Conservation (phyloP, 1,284 basidiomycete genomes). For the Cerioporus squamosus region DNA sequence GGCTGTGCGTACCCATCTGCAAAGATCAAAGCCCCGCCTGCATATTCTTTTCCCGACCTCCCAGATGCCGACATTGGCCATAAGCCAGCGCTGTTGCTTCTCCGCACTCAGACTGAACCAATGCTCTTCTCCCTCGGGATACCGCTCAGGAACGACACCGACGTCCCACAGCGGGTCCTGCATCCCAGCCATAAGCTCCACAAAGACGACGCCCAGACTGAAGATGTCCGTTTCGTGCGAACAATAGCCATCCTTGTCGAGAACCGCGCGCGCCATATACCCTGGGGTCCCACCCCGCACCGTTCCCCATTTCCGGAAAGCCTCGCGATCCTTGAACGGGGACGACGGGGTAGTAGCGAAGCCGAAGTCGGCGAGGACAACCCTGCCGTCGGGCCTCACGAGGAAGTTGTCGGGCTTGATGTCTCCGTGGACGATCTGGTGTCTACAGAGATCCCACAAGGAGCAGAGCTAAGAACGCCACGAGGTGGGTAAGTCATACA, state of each 20-base stretch:
- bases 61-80: not conserved
- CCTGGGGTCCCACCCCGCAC: constrained; percentile 7
- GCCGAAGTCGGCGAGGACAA: constrained; percentile 73
- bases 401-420: constrained; percentile 72
- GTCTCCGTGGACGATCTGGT: constrained; percentile 69
- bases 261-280: constrained; percentile 11
- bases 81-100: not conserved
- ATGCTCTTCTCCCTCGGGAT: not conserved
- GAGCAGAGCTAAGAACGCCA: not conserved
- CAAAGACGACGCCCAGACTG: constrained; percentile 13
- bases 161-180: not conserved
- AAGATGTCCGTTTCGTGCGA: constrained; percentile 10
- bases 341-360: constrained; percentile 40
- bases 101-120: not conserved
- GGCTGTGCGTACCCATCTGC: not conserved
- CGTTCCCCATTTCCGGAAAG: not conserved
- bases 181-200: constrained; percentile 8
- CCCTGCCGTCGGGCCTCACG: constrained; percentile 46
- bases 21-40: no score
- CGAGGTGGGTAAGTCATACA: not conserved
- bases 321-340: not conserved
- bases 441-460: constrained; percentile 43
- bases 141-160: not conserved
- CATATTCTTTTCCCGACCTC: no score
- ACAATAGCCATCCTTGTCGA: not conserved